Base-by-base conservation (phyloP, 2,329 filamentous ascomycete species). In the Curvularia hawaiiensis region DNA sequence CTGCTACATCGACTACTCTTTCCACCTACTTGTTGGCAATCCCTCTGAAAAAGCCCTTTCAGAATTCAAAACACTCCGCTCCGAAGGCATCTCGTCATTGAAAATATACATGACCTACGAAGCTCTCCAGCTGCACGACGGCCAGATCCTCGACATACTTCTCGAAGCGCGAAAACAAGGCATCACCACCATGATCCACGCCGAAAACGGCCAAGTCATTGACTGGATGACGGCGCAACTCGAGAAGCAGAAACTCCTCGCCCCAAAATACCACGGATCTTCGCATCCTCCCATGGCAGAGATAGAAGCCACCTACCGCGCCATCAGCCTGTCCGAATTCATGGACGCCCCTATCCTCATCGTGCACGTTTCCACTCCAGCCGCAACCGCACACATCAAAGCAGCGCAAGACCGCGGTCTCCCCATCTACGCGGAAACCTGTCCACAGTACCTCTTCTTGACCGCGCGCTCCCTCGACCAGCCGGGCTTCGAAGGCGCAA, bases 121-220 rank as follows among this genome's bases (percentile, higher is more conserved):
- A 59, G 69, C 77, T 18, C 62, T 79, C 16, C 68, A 77, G 58
- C 65, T 79, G 20, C 67, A 75, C 59, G 71, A 80, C 50, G 62
- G 73, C 49, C 68, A 79, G 52, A 75, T 77, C 38, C 65, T 78
- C 3, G 74, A 77, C 50, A 69, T 77, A 7, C 63, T 77, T 4
- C 63, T 77, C 18, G 71, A 79, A 65, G 77, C 70, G 57, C 76
- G 62, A 52, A 77, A 71, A 71, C 78, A 79, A 52, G 68, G 75
- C 22, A 82, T 85, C 47, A 77, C 82, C 11, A 85, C 83, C 20
- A 84, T 84, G 79, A 79, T 85, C 41, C 82, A 84, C 60, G 82
- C 82, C 1, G 82, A 84, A 63, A 84, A 85, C 59, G 80, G 80
- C 24, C 80, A 83, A 52, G 78, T 84, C 18, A 80, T 85, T 35